A percentile compares a stretch with the other conserved stretches of the same genome.
Conservation (phyloP, 2,329 filamentous ascomycete species). For the Coccinonectria pachysandricola region DNA sequence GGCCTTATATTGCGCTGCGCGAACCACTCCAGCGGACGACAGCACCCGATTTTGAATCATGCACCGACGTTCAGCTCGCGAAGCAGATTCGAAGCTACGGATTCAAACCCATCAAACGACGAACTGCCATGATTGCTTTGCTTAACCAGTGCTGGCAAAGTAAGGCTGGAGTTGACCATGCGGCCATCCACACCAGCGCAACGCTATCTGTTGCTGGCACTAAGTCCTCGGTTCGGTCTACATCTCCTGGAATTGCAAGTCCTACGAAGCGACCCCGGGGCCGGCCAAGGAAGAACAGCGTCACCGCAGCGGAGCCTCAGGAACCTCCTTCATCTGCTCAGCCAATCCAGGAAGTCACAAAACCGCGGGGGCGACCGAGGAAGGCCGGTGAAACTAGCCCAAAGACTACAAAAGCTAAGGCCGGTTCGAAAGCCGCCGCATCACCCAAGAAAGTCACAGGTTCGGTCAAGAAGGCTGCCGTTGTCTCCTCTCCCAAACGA, state of each 20-base stretch:
- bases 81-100: slow-evolving; percentile 54
- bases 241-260: slow-evolving; percentile 2
- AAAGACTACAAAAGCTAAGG: slow-evolving; percentile 1
- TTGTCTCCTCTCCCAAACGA: slow-evolving; percentile 8
- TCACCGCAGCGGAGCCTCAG: slow-evolving; percentile 14
- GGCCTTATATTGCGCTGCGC: no score
- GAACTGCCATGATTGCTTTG: slow-evolving; percentile 59
- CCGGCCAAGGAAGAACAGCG: slow-evolving; percentile 23
- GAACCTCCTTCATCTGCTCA: slow-evolving; percentile 27
- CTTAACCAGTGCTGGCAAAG: slow-evolving; percentile 63
- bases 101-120: slow-evolving; percentile 61
- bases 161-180: slow-evolving; percentile 28
- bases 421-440: slow-evolving; percentile 4
- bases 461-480: background rate
- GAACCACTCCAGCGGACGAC: no score
- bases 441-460: slow-evolving; percentile 10
- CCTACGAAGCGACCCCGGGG: slow-evolving; percentile 21
- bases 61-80: slow-evolving; percentile 52
- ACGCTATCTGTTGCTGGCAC: slow-evolving; percentile 8
- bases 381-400: slow-evolving; percentile 20
- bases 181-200: slow-evolving; percentile 10
- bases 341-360: slow-evolving; percentile 24
- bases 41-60: slow-evolving; percentile 53
- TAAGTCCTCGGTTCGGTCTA: slow-evolving; percentile 7
- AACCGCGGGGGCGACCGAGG: slow-evolving; percentile 30